Conservation (phyloP, 192 early-diverging fungal species). For the Mortierella claussenii region DNA sequence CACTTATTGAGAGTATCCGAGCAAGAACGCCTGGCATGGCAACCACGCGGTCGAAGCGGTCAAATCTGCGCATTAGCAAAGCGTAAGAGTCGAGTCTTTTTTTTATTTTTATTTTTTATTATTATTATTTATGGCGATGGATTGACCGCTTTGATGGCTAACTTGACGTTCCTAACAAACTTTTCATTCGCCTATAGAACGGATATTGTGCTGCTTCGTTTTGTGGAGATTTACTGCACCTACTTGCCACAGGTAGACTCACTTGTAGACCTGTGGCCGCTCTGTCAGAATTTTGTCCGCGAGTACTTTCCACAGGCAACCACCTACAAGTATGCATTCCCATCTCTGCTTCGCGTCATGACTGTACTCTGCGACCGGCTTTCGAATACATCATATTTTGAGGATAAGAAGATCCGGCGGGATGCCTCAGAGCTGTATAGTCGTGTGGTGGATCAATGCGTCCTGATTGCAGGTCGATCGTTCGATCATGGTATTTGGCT, state of each 20-base stretch:
- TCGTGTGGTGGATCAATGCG: conserved; percentile 77
- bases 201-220: conserved; percentile 70
- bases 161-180: too few species aligned
- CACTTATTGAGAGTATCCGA: conserved; percentile 60
- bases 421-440: conserved; percentile 67
- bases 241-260: conserved; percentile 55
- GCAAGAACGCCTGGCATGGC: conserved; percentile 54
- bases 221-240: conserved; percentile 71
- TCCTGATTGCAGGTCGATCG: conserved; percentile 77
- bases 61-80: conserved; percentile 58
- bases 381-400: conserved; percentile 57
- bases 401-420: conserved; percentile 70
- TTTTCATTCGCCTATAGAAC: conserved; percentile 57
- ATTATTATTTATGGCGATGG: too few species aligned
- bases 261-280: conserved; percentile 69
- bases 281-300: conserved; percentile 65
- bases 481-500: conserved; percentile 80
- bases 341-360: conserved; percentile 69
- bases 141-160: too few species aligned
- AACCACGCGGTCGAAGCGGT: conserved; percentile 45
- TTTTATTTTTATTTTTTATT: background rate
- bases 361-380: conserved; percentile 63
- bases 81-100: too few species aligned
- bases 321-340: conserved; percentile 68
- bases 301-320: conserved; percentile 70